Evolutionary conservation across 1,139 yeast genomes (phyloP).

Genomic region (Wickerhamomyces sp.): DNA sequence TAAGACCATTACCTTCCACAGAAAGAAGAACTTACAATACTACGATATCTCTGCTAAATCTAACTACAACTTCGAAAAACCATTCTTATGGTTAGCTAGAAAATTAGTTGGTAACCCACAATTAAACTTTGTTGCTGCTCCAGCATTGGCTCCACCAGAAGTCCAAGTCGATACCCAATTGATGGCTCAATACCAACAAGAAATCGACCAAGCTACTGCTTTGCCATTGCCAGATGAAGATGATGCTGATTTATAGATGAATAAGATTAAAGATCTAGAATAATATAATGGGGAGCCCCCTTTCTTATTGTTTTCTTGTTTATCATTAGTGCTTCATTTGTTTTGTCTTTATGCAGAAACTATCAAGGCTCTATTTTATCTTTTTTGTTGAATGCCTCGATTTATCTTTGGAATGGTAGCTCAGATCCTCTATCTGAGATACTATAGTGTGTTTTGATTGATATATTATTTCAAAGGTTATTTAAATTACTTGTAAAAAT

Average conservation of each 20-base stretch:
- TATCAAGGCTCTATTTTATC: no score
- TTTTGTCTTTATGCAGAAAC: no score
- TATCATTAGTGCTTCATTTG: no score
- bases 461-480: no score
- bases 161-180: constrained; percentile 93
- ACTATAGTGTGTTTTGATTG: no score
- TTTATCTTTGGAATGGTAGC: no score
- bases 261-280: background rate
- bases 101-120: constrained; percentile 97
- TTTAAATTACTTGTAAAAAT: no score
- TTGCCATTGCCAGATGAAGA: constrained; percentile 99
- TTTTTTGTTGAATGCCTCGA: no score
- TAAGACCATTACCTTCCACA: constrained; percentile 99
- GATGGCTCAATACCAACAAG: constrained; percentile 98
- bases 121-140: constrained; percentile 97
- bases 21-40: constrained; percentile 99
- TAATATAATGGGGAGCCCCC: background rate
- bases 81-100: constrained; percentile 99
- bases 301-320: no score
- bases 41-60: constrained; percentile 99
- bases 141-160: constrained; percentile 99
- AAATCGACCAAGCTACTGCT: constrained; percentile 99
- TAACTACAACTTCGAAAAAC: constrained; percentile 99
- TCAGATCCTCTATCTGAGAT: no score
- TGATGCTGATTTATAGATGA: constrained; percentile 87